Base-by-base conservation (phyloP, 2,329 filamentous ascomycete genomes). In the Exophiala calicioides region DNA sequence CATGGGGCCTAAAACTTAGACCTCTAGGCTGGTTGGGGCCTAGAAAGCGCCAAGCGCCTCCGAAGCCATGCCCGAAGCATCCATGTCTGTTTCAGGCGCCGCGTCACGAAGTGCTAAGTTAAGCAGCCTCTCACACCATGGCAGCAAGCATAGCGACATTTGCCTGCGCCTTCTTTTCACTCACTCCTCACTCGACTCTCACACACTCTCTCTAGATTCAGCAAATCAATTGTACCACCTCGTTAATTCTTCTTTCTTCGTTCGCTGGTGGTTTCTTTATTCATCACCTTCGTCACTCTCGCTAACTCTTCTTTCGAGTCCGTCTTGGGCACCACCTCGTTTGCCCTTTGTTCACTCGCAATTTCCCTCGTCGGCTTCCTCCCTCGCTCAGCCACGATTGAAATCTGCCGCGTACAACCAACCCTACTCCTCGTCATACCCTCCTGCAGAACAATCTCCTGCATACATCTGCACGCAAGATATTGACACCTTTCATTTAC, bases 71-170 rank as follows among this genome's bases (percentile, higher is more conserved):
- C n/a, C n/a, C n/a, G n/a, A n/a, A n/a, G n/a, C n/a, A n/a, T n/a
- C n/a, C n/a, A n/a, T 35, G 23, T 19, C 42, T 52, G 48, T 52
- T 52, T 52, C 48, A 52, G 39, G 44, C 48, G 48, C 48, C 48
- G 48, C 48, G 48, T 52, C 48, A 52, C 19, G 8, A 34, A 6
- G 26, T 12, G 26, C 26, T 27, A 27, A 7, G 24, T n/a, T n/a
- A n/a, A n/a, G n/a, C n/a, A n/a, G n/a, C n/a, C n/a, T n/a, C 9
- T 35, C 32, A 35, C 18, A 19, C 16, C 13, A 19, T 34, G 18
- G 16, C 13, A 12, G 33, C 24, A 36, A 23, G 21, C 19, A 23
- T 36, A 36, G 35, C 23, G 23, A 19, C 35, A 26, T 38, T 26
- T 38, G 30, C 35, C 35, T 38, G 35, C 35, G 35, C 35, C 23